phyloP scores from a whole-genome alignment of 2,329 filamentous ascomycete genomes.

The Paraphaeosphaeria minitans region DNA sequence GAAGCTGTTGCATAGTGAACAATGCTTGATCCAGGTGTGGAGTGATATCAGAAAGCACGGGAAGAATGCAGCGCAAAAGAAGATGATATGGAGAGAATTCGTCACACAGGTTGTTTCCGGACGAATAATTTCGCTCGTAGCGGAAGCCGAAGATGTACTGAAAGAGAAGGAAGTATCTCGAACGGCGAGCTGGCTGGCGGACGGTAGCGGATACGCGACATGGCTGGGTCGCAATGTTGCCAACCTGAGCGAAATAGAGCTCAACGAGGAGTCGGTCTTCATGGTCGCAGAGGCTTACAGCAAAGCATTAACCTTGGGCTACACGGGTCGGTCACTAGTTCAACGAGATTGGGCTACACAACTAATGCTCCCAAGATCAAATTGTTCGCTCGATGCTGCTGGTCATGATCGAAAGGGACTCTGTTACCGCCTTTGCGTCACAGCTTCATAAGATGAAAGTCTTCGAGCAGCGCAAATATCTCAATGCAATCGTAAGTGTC shows the following conservation, averaged over 20 bases:
- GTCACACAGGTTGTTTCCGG: constrained; percentile 64
- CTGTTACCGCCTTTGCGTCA: constrained; percentile 28
- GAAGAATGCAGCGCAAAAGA: constrained; percentile 51
- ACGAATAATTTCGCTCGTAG: constrained; percentile 61
- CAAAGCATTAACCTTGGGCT: constrained; percentile 72
- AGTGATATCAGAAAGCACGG: constrained; percentile 50
- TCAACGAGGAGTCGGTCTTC: constrained; percentile 40
- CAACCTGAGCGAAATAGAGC: constrained; percentile 47
- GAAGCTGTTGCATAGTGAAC: constrained; percentile 50
- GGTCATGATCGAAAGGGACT: constrained; percentile 20
- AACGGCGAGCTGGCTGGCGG: constrained; percentile 63
- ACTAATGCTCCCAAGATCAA: constrained; percentile 24
- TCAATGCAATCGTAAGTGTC: constrained; percentile 42
- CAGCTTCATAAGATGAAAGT: constrained; percentile 52
- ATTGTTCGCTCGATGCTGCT: constrained; percentile 26
- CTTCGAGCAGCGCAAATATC: constrained; percentile 55
- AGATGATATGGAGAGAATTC: constrained; percentile 67
- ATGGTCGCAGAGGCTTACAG: constrained; percentile 53
- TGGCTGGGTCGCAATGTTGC: constrained; percentile 75
- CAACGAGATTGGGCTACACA: background rate
- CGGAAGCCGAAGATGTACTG: constrained; percentile 62
- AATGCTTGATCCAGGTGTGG: constrained; percentile 53
- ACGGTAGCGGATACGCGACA: constrained; percentile 66
- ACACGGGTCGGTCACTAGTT: constrained; percentile 57
- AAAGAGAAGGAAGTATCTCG: constrained; percentile 38